Percentiles rank a stretch among this genome's conserved stretches.
Evolutionary conservation across 2,329 filamentous ascomycete genomes (phyloP).

Genomic region (Tolypocladium amazonense): DNA sequence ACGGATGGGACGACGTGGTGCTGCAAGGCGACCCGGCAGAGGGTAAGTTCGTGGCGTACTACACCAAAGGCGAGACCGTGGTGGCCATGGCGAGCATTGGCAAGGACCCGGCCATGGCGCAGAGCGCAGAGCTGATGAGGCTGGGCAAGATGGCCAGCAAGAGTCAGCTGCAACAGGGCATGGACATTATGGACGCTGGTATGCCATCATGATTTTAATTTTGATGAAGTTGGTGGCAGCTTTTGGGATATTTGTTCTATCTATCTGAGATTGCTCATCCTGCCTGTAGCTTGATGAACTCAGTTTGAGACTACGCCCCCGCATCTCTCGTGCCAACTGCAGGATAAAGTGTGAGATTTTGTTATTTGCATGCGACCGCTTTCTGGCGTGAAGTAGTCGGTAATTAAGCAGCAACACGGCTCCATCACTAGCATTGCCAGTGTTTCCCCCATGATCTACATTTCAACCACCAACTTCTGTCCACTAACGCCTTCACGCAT

Average conservation of each 20-base stretch:
- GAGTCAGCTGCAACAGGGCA: conserved; percentile 57
- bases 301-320: too few relatives aligned
- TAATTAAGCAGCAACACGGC: background rate
- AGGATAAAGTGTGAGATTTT: too few relatives aligned
- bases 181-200: conserved; percentile 36
- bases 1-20: conserved; percentile 79
- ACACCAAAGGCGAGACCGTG: conserved; percentile 73
- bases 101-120: conserved; percentile 75
- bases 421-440: too few relatives aligned
- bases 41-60: conserved; percentile 81
- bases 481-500: background rate
- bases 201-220: background rate
- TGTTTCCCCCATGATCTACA: background rate
- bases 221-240: background rate
- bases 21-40: conserved; percentile 67
- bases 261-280: background rate
- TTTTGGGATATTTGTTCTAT: background rate
- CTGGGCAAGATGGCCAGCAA: conserved; percentile 74
- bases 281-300: too few relatives aligned
- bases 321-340: too few relatives aligned
- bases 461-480: background rate
- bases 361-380: too few relatives aligned
- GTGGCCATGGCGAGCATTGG: conserved; percentile 89
- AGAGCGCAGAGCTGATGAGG: conserved; percentile 78
- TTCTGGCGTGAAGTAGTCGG: too few relatives aligned